Base-by-base conservation (phyloP, 2,329 filamentous ascomycete genomes). In the Fusarium sp. region DNA sequence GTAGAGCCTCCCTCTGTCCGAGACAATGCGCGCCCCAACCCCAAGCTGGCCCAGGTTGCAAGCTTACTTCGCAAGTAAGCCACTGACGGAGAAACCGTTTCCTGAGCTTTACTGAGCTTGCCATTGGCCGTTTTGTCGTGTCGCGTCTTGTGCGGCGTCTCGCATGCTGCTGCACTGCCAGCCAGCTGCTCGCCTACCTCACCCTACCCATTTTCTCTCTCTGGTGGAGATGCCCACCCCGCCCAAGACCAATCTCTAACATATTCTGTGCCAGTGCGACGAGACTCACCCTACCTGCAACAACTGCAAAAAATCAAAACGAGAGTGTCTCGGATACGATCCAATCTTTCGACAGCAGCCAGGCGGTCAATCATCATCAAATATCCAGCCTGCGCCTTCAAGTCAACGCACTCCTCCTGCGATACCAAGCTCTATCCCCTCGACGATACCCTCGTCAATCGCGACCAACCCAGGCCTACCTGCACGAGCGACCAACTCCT, bases 261-360 rank as follows among this genome's bases (percentile, higher is more conserved):
- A 70, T 76, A 57, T 61, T 74, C 69, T 76, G 22, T 75, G 72
- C 70, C 77, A 76, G 96, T 99, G 96, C 85, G 96, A 98, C 89
- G 96, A 99, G 87, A 92, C 91, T 70, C 95, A 98, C 83, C 96
- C 96, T 24, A 92, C 93, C 69, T 99, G 96, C 87, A 92, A 94
- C 85, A 94, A 96, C 81, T 96, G 94, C 85, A 92, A 93, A 80
- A 96, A 96, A 83, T 95, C 93, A 76, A 96, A 96, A 84, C 93
- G 94, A 79, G 93, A 96, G 79, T 96, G 94, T 80, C 82, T 95
- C 58, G 94, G 94, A 64, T 96, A 96, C 89, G 94, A 96, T 79
- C 93, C 94, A 40, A 94, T 96, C 79, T 96, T 96, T 85, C 94
- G 94, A 83, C 89, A 89, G 75, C 89, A 92, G 34, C 88, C 93